Conservation (phyloP, 2,329 filamentous ascomycete species). For the Colletotrichum sp. region DNA sequence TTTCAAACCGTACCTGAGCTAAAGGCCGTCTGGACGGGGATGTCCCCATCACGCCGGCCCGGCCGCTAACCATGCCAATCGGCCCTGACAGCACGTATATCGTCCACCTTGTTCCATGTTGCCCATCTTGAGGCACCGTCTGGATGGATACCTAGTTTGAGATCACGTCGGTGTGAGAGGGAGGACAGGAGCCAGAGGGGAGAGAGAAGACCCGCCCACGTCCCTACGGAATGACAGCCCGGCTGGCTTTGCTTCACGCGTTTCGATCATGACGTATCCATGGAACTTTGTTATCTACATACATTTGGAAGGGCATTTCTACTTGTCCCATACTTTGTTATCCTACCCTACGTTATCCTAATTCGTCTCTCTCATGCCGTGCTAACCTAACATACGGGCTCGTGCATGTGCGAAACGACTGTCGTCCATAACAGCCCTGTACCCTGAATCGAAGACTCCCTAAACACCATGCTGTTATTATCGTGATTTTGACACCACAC, state of each 20-base stretch:
- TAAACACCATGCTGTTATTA: slow-evolving; percentile 23
- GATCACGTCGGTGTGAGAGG: neutral
- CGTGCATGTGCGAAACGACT: neutral
- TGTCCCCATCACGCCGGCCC: neutral
- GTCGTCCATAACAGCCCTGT: neutral
- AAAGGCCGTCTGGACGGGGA: neutral
- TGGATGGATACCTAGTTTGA: neutral
- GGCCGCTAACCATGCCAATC: neutral
- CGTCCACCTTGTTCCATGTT: neutral
- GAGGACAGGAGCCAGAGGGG: neutral
- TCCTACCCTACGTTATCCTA: neutral
- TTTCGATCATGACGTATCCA: neutral
- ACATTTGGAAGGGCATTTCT: neutral
- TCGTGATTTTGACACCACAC: slow-evolving; percentile 1
- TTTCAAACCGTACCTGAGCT: neutral
- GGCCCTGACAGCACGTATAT: neutral
- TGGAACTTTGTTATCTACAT: neutral
- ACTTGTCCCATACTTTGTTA: neutral
- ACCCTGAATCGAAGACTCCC: slow-evolving; percentile 16
- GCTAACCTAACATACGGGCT: neutral
- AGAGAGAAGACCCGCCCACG: neutral
- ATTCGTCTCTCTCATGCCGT: neutral
- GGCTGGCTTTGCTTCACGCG: neutral
- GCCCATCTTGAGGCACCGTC: neutral
- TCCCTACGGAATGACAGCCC: neutral